Percentiles rank a stretch among this genome's conserved stretches.
phyloP scores from a whole-genome alignment of 768 basidiomycete genomes.

The Fistulinella prunicolor region DNA sequence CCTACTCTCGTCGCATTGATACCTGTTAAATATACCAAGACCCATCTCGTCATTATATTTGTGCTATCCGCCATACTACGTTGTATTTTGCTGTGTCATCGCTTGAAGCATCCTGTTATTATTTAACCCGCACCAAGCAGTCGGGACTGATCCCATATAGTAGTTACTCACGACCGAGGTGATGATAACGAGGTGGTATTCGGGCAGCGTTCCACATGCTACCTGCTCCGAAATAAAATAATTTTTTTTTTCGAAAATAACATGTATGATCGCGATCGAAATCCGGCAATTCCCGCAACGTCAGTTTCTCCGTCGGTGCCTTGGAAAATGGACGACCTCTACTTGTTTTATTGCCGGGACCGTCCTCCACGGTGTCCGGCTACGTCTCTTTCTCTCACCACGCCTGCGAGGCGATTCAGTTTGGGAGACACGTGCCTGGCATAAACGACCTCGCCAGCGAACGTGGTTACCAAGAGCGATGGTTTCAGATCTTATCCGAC shows the following conservation, averaged over 20 bases:
- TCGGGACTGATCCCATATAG: conserved; percentile 11
- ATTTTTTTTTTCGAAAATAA: conserved; percentile 3
- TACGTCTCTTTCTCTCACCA: conserved; percentile 6
- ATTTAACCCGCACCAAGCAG: conserved; percentile 4
- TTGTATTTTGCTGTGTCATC: conserved; percentile 19
- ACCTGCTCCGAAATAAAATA: conserved; percentile 2
- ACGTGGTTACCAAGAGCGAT: conserved; percentile 6
- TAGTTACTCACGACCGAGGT: conserved; percentile 10
- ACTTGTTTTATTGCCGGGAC: not conserved
- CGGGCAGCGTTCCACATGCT: conserved; percentile 12
- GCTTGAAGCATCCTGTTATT: conserved; percentile 14
- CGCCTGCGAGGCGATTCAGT: conserved; percentile 1
- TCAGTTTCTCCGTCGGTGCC: conserved; percentile 22
- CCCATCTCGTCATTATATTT: conserved; percentile 18
- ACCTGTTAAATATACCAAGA: conserved; percentile 21
- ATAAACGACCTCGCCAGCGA: not conserved
- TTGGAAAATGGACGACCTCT: conserved; percentile 8
- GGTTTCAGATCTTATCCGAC: conserved; percentile 15
- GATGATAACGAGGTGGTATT: conserved; percentile 6
- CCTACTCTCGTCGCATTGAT: conserved; percentile 19
- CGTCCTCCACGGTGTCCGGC: conserved; percentile 1
- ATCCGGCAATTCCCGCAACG: conserved; percentile 23
- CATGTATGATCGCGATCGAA: conserved; percentile 17
- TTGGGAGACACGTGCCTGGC: conserved; percentile 7
- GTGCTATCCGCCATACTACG: conserved; percentile 17